Percentiles rank a stretch among this genome's conserved stretches.
phyloP scores from a whole-genome alignment of 176 grass and related monocot species.

The Eragrostis nindensis region DNA sequence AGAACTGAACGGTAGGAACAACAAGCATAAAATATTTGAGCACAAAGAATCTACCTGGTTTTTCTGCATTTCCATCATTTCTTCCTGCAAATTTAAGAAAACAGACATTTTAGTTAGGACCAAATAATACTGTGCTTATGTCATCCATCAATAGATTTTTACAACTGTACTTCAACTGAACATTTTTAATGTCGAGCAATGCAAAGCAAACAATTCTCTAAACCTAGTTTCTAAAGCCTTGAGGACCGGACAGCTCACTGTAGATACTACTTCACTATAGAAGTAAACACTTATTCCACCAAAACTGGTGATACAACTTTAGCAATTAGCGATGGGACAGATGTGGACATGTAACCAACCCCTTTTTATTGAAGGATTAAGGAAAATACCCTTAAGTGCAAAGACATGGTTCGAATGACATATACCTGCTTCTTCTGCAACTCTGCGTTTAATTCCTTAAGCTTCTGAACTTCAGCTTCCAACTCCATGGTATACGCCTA shows the following conservation, averaged over 20 bases:
- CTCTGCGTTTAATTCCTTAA: constrained; percentile 68
- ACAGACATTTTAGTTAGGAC: constrained; percentile 4
- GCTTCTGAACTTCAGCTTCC: constrained; percentile 84
- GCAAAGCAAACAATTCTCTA: not conserved
- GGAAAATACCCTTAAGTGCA: not conserved
- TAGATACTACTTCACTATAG: constrained; percentile 1
- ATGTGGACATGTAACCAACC: not conserved
- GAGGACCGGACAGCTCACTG: not conserved
- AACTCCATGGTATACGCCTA: constrained; percentile 86
- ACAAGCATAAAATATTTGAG: not conserved
- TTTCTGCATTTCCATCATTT: constrained; percentile 83
- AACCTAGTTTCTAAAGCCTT: not conserved
- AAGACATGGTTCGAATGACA: not conserved
- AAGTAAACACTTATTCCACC: not conserved
- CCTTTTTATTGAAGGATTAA: not conserved
- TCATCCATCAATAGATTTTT: not conserved
- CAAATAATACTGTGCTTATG: constrained; percentile 5
- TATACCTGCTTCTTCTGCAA: constrained; percentile 79
- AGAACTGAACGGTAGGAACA: not conserved
- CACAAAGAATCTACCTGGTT: constrained; percentile 56
- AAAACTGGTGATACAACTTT: not conserved
- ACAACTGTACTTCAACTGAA: not conserved
- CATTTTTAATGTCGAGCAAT: not conserved
- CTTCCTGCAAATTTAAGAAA: constrained; percentile 53
- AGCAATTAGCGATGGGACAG: not conserved